Evolutionary conservation across 225 moss, liverwort and hornwort genomes (phyloP).

Genomic region (Bryoerythrophyllum caledonicum): DNA sequence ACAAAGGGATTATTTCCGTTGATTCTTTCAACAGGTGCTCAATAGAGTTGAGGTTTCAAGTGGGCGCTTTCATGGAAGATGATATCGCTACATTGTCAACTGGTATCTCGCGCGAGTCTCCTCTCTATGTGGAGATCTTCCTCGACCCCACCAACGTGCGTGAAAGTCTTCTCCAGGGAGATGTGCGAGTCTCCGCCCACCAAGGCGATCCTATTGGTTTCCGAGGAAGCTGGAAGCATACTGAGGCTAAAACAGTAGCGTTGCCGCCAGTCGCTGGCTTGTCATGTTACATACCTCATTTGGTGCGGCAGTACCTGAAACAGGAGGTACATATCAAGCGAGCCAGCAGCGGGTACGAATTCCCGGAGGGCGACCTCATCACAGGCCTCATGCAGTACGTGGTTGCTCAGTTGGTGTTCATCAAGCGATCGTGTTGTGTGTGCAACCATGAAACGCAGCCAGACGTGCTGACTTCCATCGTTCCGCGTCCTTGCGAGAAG

Average conservation of each 20-base stretch:
- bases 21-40: constrained; percentile 30
- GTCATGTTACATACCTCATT: constrained; percentile 54
- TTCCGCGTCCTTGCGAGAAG: constrained; percentile 41
- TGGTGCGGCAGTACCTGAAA: constrained; percentile 43
- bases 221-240: not conserved
- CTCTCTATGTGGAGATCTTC: constrained; percentile 47
- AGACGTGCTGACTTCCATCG: constrained; percentile 21
- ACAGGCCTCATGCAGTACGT: constrained; percentile 50
- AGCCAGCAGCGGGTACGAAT: constrained; percentile 4
- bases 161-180: constrained; percentile 38
- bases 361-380: constrained; percentile 35
- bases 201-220: constrained; percentile 24
- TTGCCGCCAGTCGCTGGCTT: constrained; percentile 33
- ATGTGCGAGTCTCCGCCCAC: constrained; percentile 35
- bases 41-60: constrained; percentile 48
- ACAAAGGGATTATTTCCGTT: not conserved
- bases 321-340: constrained; percentile 19
- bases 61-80: constrained; percentile 54
- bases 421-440: constrained; percentile 37
- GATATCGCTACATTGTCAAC: constrained; percentile 45
- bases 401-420: constrained; percentile 32
- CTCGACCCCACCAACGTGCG: constrained; percentile 33
- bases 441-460: constrained; percentile 22
- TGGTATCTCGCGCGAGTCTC: constrained; percentile 38
- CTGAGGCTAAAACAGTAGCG: not conserved